Percentiles rank a stretch among this genome's conserved stretches.
Conservation (phyloP, 2,329 filamentous ascomycete genomes). For the Acrocalymma vagum region DNA sequence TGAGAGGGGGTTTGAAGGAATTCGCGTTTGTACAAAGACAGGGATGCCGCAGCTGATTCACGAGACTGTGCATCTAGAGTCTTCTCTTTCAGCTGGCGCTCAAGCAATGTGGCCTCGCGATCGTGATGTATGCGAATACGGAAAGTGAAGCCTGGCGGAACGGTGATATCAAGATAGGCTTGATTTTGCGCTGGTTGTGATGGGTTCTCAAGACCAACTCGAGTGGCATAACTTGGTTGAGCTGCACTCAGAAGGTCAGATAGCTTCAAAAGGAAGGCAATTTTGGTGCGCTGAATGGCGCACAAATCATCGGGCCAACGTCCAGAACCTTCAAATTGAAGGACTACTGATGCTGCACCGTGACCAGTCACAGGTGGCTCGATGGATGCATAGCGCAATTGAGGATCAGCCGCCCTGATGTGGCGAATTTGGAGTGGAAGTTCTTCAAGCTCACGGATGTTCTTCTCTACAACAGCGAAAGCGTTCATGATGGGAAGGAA, state of each 20-base stretch:
- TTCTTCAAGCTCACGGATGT: slow-evolving; percentile 80
- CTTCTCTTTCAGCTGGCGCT: slow-evolving; percentile 80
- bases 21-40: slow-evolving; percentile 74
- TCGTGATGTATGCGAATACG: slow-evolving; percentile 90
- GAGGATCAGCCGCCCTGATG: slow-evolving; percentile 74
- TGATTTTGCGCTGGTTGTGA: slow-evolving; percentile 75
- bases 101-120: slow-evolving; percentile 80
- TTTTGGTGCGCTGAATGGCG: slow-evolving; percentile 92
- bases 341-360: slow-evolving; percentile 75
- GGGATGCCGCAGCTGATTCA: slow-evolving; percentile 73
- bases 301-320: slow-evolving; percentile 93
- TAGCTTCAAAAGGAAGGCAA: slow-evolving; percentile 82
- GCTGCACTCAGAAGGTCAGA: slow-evolving; percentile 73
- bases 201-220: slow-evolving; percentile 83
- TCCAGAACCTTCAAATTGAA: slow-evolving; percentile 92
- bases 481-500: slow-evolving; percentile 76
- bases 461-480: slow-evolving; percentile 77
- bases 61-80: slow-evolving; percentile 70
- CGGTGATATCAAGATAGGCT: slow-evolving; percentile 82
- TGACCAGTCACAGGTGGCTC: slow-evolving; percentile 58
- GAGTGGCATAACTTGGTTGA: slow-evolving; percentile 69
- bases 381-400: slow-evolving; percentile 77
- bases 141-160: slow-evolving; percentile 76
- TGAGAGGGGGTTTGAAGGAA: slow-evolving; percentile 80
- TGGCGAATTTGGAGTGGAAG: slow-evolving; percentile 88